Evolutionary conservation across 2,329 filamentous ascomycete genomes (phyloP).

Genomic region (Didymosphaeria variabile): DNA sequence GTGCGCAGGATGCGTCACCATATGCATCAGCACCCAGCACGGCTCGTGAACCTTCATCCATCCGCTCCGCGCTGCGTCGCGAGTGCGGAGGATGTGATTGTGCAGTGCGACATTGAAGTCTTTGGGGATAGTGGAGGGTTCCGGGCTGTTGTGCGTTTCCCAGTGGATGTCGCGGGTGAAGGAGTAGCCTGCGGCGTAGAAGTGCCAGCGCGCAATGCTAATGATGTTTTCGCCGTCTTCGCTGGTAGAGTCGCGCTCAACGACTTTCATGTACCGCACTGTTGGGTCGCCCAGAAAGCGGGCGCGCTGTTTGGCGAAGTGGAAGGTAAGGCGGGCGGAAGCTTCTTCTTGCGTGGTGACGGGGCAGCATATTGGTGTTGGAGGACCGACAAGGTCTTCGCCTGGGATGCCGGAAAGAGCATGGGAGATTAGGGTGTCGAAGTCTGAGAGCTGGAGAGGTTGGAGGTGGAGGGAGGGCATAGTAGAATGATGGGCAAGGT

Average conservation of each 20-base stretch:
- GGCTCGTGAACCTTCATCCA: slow-evolving; percentile 14
- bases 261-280: slow-evolving; percentile 20
- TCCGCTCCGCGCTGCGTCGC: slow-evolving; percentile 13
- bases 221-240: slow-evolving; percentile 7
- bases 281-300: slow-evolving; percentile 19
- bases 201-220: slow-evolving; percentile 22
- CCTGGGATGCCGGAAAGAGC: slow-evolving; percentile 15
- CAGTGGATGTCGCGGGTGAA: slow-evolving; percentile 17
- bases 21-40: slow-evolving; percentile 22
- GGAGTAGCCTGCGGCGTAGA: slow-evolving; percentile 17
- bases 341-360: slow-evolving; percentile 19
- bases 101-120: slow-evolving; percentile 18
- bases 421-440: slow-evolving; percentile 18
- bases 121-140: not conserved
- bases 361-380: slow-evolving; percentile 15
- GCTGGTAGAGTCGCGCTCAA: slow-evolving; percentile 4
- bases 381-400: slow-evolving; percentile 20
- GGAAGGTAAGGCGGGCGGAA: slow-evolving; percentile 12
- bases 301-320: slow-evolving; percentile 17
- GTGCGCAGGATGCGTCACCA: slow-evolving; percentile 41
- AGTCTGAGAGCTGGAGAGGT: slow-evolving; percentile 21
- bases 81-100: slow-evolving; percentile 17
- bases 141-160: slow-evolving; percentile 10
- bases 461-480: slow-evolving; percentile 14
- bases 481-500: not conserved